A percentile compares a stretch with the other conserved stretches of the same genome.
phyloP scores from a whole-genome alignment of 2,329 filamentous ascomycete species.

The Pyrenochaeta sp. region DNA sequence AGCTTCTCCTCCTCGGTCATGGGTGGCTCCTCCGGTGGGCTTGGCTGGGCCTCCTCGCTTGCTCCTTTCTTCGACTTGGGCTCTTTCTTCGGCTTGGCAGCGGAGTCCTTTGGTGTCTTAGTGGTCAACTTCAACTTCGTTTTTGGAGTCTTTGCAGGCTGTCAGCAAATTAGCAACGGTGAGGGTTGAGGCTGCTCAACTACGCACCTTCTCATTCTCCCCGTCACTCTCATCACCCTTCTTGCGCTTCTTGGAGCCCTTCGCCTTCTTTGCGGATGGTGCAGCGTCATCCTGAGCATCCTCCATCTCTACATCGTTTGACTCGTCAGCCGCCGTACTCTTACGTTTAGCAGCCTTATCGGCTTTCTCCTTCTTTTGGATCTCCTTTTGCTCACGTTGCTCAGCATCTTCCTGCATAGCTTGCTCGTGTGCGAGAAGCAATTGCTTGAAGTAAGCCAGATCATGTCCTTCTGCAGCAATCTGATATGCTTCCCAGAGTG shows the following conservation, averaged over 20 bases:
- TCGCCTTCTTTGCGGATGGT: constrained; percentile 44
- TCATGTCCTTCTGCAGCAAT: constrained; percentile 81
- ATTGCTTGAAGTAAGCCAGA: constrained; percentile 81
- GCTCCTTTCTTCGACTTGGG: constrained; percentile 61
- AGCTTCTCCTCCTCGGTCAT: constrained; percentile 63
- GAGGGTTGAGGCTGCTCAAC: not conserved
- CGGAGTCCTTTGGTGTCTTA: constrained; percentile 47
- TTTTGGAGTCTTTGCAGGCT: constrained; percentile 61
- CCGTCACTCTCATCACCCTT: constrained; percentile 70
- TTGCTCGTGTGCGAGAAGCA: constrained; percentile 69
- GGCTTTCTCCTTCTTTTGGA: constrained; percentile 67
- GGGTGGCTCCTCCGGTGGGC: constrained; percentile 59
- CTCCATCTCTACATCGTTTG: constrained; percentile 50
- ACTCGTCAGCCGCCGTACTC: constrained; percentile 40
- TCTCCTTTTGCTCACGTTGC: constrained; percentile 69
- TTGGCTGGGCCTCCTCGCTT: constrained; percentile 64
- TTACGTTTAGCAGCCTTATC: constrained; percentile 61
- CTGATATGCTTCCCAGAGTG: constrained; percentile 78
- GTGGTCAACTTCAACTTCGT: constrained; percentile 58
- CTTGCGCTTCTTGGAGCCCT: constrained; percentile 74
- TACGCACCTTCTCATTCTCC: constrained; percentile 69
- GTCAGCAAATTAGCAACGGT: constrained; percentile 31
- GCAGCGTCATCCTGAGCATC: constrained; percentile 52
- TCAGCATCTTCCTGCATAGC: constrained; percentile 65
- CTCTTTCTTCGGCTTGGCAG: constrained; percentile 67